A percentile compares a stretch with the other conserved stretches of the same genome.
Conservation (phyloP, 768 basidiomycete genomes). For the Kwoniella sp. region DNA sequence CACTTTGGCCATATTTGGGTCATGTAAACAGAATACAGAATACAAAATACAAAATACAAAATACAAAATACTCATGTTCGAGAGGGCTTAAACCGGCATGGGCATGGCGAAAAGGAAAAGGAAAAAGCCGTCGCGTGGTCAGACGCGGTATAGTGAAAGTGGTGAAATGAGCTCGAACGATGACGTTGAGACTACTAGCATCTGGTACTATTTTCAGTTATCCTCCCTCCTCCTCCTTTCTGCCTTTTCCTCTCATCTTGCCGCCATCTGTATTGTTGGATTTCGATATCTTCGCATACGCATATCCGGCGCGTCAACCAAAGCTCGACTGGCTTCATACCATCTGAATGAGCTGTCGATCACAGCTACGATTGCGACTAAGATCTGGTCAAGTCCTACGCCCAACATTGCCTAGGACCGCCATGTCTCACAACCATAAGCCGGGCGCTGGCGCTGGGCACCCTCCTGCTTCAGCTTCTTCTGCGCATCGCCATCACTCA, state of each 20-base stretch:
- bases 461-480: not conserved
- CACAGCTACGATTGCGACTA: not conserved
- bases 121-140: conserved; percentile 19
- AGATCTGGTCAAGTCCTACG: not conserved
- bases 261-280: conserved; percentile 1
- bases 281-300: no score
- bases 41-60: no score
- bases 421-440: conserved; percentile 14
- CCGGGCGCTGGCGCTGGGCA: not conserved
- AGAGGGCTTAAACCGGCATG: no score
- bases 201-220: not conserved
- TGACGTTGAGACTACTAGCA: no score
- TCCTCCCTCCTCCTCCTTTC: conserved; percentile 4
- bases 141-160: no score
- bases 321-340: no score
- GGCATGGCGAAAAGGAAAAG: no score
- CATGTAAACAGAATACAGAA: no score
- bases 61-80: no score
- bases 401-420: not conserved
- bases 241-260: not conserved
- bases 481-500: conserved; percentile 5
- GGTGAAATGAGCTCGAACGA: no score
- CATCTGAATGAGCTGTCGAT: conserved; percentile 1
- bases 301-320: no score
- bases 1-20: no score